Evolutionary conservation across 1,284 basidiomycete genomes (phyloP).

Genomic region (Ustilago tritici): DNA sequence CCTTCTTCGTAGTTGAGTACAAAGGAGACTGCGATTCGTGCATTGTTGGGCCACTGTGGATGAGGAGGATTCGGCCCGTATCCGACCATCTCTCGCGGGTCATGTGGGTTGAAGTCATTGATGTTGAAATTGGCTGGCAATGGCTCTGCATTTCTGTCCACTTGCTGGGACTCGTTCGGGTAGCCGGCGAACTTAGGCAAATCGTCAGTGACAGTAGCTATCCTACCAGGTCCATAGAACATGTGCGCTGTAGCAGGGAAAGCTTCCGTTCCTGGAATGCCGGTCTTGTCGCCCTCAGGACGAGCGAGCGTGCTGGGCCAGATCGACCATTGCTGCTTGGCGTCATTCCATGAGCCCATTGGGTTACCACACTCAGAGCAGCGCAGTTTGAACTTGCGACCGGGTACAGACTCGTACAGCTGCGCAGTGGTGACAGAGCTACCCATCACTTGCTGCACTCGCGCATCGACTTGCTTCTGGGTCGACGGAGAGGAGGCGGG

Average conservation of each 20-base stretch:
- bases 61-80: constrained; percentile 69
- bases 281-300: constrained; percentile 28
- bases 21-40: constrained; percentile 69
- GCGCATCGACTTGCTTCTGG: constrained; percentile 7
- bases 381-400: constrained; percentile 60
- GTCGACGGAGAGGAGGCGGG: not conserved
- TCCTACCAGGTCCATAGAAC: constrained; percentile 49
- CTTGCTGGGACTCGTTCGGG: constrained; percentile 39
- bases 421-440: constrained; percentile 22
- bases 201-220: constrained; percentile 32
- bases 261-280: constrained; percentile 18
- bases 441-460: constrained; percentile 22
- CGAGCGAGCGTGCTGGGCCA: constrained; percentile 56
- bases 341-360: constrained; percentile 59
- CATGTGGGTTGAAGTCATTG: constrained; percentile 48
- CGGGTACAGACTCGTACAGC: constrained; percentile 52
- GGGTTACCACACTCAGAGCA: constrained; percentile 61
- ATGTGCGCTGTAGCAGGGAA: constrained; percentile 36
- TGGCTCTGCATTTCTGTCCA: constrained; percentile 32
- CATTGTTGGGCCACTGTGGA: constrained; percentile 70
- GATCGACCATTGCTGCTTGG: constrained; percentile 58
- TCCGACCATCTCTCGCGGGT: constrained; percentile 63
- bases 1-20: constrained; percentile 71
- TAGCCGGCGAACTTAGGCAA: constrained; percentile 45
- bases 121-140: constrained; percentile 27